These are phyloP conservation scores for Penicillium pulvis DNA, from an alignment of 495 filamentous ascomycete species.

Conservation along the genomic window DNA sequence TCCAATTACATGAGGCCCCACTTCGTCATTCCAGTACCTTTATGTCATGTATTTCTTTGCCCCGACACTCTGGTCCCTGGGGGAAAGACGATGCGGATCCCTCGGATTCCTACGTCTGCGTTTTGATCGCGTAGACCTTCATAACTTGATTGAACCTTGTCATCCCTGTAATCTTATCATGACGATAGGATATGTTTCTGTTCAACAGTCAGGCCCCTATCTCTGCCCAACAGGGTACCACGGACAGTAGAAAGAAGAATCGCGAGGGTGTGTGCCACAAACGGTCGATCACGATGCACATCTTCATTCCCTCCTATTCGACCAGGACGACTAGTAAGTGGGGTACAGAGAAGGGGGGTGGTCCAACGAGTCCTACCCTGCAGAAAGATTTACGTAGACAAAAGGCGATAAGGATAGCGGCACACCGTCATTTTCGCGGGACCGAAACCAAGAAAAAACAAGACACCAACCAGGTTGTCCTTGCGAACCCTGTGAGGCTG, in stretches of 20 bases:
- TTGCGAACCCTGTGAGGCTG: constrained; percentile 23
- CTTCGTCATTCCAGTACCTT: constrained; percentile 23
- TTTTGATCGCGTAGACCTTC: constrained; percentile 24
- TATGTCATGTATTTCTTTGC: constrained; percentile 20
- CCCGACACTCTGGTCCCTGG: constrained; percentile 35
- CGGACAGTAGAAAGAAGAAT: constrained; percentile 6
- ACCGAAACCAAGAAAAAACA: constrained; percentile 2
- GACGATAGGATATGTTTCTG: constrained; percentile 8
- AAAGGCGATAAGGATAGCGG: constrained; percentile 5
- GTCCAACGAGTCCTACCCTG: constrained; percentile 2
- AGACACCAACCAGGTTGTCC: background rate
- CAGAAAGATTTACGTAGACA: background rate
- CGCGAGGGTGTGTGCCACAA: constrained; percentile 22
- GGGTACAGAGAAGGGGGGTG: constrained; percentile 5
- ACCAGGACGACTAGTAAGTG: constrained; percentile 7
- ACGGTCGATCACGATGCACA: constrained; percentile 30
- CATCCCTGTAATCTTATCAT: constrained; percentile 10
- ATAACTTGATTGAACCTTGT: constrained; percentile 16
- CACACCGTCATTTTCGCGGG: constrained; percentile 19
- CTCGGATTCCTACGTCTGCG: constrained; percentile 25
- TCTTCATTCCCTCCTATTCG: constrained; percentile 30
- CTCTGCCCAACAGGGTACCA: constrained; percentile 20
- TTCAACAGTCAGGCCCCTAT: constrained; percentile 20
- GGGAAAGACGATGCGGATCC: constrained; percentile 34
- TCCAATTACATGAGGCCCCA: constrained; percentile 12